A percentile compares a stretch with the other conserved stretches of the same genome.
These are phyloP conservation scores for Stellera chamaejasme DNA, from an alignment of 345 rosid species.

Conservation along the genomic window DNA sequence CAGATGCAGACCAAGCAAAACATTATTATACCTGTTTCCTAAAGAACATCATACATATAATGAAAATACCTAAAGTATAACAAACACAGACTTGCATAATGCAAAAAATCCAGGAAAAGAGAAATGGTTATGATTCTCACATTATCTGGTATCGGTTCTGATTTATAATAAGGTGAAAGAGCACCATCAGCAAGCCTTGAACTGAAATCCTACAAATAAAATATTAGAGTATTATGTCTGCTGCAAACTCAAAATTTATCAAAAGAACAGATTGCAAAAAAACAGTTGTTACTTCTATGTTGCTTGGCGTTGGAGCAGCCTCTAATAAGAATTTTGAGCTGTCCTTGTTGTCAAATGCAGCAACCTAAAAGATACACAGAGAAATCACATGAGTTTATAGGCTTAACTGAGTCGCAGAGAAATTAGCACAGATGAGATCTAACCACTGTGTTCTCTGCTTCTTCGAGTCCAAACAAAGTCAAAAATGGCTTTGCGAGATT, in stretches of 20 bases:
- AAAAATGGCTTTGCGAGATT: slow-evolving; percentile 86
- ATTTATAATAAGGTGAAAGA: slow-evolving; percentile 53
- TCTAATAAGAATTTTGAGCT: slow-evolving; percentile 64
- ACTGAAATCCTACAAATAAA: slow-evolving; percentile 52
- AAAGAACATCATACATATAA: too few species aligned
- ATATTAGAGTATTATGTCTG: slow-evolving; percentile 8
- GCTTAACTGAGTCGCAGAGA: slow-evolving; percentile 5
- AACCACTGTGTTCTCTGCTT: slow-evolving; percentile 49
- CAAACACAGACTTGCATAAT: too few species aligned
- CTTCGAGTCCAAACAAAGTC: slow-evolving; percentile 72
- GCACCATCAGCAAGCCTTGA: slow-evolving; percentile 48
- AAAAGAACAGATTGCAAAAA: slow-evolving; percentile 8
- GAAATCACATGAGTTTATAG: slow-evolving; percentile 11
- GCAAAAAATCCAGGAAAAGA: not conserved
- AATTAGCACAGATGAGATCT: slow-evolving; percentile 16
- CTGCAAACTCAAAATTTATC: slow-evolving; percentile 5
- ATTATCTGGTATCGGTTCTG: slow-evolving; percentile 71
- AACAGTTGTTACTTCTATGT: slow-evolving; percentile 51
- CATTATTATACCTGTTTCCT: too few species aligned
- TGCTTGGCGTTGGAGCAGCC: slow-evolving; percentile 48
- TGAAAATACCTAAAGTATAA: too few species aligned
- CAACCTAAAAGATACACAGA: slow-evolving; percentile 39
- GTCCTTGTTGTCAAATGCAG: slow-evolving; percentile 69
- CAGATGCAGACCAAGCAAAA: too few species aligned
- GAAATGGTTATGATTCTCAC: slow-evolving; percentile 30